Evolutionary conservation across 768 basidiomycete genomes (phyloP), one percentile per base, ranked within the genome.

Genomic region (Suillus subalutaceus): DNA sequence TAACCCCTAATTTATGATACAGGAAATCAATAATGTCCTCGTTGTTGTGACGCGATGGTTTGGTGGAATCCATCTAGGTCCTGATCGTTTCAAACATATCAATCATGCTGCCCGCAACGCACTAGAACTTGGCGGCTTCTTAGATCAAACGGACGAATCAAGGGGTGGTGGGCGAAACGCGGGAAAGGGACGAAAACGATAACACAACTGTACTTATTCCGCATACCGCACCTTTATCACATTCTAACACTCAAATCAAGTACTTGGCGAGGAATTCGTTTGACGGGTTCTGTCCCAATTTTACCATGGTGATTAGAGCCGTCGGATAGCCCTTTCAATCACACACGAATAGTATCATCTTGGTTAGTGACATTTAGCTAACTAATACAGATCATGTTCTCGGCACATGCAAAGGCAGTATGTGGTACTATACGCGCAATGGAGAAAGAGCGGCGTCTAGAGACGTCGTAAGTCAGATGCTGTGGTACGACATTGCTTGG

Each of bases 51-150:
- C 96, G 4, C 88, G 97, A 46, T 97, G 94, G 79, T 98, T 92
- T 73, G 97, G 97, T 16, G 97, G 97, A 0, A 90, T 91, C 15
- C 92, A 93, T 67, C 83, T 99, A 1, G 96, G 94, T 4, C 89
- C 95, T 1, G 96, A 96, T 74, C 81, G 91, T 43, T 94, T 91
- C 78, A 92, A 92, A 74, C 94, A 97, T 72, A 99, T 99, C 76
- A 98, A 97, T 73, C 93, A 96, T 74, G 94, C 94, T 4, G 97
- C 96, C 2, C 85, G 97, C 26, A 93, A 94, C 72, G 96, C 96
- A 1, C 82, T 99, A 6, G 93, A 97, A 53, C 69, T 88, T 0
- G 97, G 92, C 12, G 96, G 96, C 0, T 94, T 98, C 74, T 78
- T 99, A 40, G 91, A 93, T 52, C 78, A 73, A 10, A 71, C 71